Evolutionary conservation across 2,329 filamentous ascomycete genomes (phyloP).

Genomic region (Exophiala mesophila): DNA sequence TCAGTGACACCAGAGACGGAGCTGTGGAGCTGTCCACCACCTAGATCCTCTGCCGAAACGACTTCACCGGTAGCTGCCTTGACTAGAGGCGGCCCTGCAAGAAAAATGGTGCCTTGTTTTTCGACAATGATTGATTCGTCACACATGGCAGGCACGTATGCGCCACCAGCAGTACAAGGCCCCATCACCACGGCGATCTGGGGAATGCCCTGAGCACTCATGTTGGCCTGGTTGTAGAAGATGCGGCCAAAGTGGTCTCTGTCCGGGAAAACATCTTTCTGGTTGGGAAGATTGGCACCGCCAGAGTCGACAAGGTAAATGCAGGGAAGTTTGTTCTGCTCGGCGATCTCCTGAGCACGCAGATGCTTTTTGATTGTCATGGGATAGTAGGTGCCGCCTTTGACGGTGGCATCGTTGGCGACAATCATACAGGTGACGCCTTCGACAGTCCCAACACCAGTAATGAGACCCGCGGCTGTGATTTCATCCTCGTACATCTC

Average conservation of each 20-base stretch:
- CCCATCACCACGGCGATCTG: slow-evolving; percentile 97
- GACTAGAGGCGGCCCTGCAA: slow-evolving; percentile 88
- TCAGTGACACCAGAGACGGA: slow-evolving; percentile 90
- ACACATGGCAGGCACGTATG: slow-evolving; percentile 95
- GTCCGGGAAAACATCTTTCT: slow-evolving; percentile 94
- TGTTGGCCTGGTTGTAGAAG: slow-evolving; percentile 95
- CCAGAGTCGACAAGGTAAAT: slow-evolving; percentile 96
- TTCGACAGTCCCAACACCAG: slow-evolving; percentile 83
- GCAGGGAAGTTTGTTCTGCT: slow-evolving; percentile 77
- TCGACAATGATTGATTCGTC: slow-evolving; percentile 97
- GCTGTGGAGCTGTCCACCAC: slow-evolving; percentile 83
- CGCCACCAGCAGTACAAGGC: slow-evolving; percentile 89
- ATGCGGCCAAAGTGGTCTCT: slow-evolving; percentile 93
- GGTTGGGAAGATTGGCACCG: slow-evolving; percentile 89
- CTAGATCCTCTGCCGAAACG: slow-evolving; percentile 84
- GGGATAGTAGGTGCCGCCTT: slow-evolving; percentile 94
- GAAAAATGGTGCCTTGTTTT: slow-evolving; percentile 94
- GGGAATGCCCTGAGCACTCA: slow-evolving; percentile 83
- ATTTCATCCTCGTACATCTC: slow-evolving; percentile 86
- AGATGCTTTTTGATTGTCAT: slow-evolving; percentile 98
- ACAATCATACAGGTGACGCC: slow-evolving; percentile 90
- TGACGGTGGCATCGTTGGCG: slow-evolving; percentile 94
- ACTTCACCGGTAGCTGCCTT: slow-evolving; percentile 94
- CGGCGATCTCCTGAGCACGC: slow-evolving; percentile 81
- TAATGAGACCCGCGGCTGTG: slow-evolving; percentile 85